Percentiles rank a stretch among this genome's conserved stretches.
Conservation (phyloP, 2,329 filamentous ascomycete species). For the Nigrospora osmanthi region DNA sequence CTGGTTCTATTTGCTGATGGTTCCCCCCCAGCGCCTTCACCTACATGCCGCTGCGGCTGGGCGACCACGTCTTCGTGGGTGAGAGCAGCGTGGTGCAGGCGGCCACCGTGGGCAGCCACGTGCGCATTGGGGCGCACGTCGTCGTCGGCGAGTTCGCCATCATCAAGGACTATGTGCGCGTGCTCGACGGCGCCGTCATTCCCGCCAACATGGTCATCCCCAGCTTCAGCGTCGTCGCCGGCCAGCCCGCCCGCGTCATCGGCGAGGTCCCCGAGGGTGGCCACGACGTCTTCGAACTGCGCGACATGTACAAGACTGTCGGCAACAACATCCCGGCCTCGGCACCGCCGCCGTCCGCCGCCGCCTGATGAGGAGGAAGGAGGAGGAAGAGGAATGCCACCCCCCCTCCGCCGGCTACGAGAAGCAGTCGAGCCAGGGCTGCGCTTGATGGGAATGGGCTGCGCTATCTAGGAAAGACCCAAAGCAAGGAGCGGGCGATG, state of each 20-base stretch:
- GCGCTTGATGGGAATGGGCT: no score
- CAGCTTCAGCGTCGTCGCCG: conserved; percentile 86
- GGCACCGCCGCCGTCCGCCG: background rate
- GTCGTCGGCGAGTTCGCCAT: conserved; percentile 82
- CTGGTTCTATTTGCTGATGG: no score
- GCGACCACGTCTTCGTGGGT: conserved; percentile 90
- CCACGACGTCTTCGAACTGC: conserved; percentile 55
- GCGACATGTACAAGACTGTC: conserved; percentile 57
- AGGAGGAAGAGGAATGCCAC: no score
- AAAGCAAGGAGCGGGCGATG: no score
- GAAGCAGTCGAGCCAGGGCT: no score
- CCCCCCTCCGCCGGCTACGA: no score
- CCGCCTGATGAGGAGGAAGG: no score
- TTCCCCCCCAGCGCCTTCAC: conserved; percentile 58
- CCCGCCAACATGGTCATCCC: conserved; percentile 87
- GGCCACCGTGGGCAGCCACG: conserved; percentile 74
- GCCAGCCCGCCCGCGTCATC: conserved; percentile 69
- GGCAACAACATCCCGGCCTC: conserved; percentile 39
- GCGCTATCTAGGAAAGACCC: no score
- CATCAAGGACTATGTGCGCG: conserved; percentile 85
- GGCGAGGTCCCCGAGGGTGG: conserved; percentile 73
- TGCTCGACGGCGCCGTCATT: conserved; percentile 78
- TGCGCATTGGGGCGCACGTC: conserved; percentile 72
- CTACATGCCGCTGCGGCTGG: conserved; percentile 85
- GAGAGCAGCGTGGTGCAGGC: conserved; percentile 70